phyloP scores from a whole-genome alignment of 1,284 basidiomycete genomes.

The Coniferiporia sulphurascens region DNA sequence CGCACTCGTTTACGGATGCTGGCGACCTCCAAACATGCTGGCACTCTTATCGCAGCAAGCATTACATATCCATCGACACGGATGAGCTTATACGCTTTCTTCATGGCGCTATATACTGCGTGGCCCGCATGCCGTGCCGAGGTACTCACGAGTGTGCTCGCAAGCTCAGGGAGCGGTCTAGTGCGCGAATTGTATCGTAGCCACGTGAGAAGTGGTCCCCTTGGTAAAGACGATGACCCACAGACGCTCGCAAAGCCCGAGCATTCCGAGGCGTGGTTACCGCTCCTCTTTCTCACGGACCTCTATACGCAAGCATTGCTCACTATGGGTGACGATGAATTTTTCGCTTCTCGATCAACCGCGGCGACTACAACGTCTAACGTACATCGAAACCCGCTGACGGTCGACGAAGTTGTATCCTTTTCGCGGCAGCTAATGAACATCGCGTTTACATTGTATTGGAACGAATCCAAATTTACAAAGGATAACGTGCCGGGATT shows the following conservation, averaged over 20 bases:
- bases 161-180: constrained; percentile 52
- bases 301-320: constrained; percentile 83
- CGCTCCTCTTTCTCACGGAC: constrained; percentile 78
- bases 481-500: constrained; percentile 41
- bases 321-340: constrained; percentile 96
- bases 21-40: constrained; percentile 25
- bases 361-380: constrained; percentile 21
- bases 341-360: constrained; percentile 54
- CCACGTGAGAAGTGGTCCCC: constrained; percentile 55
- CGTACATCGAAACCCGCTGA: constrained; percentile 64
- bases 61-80: constrained; percentile 33
- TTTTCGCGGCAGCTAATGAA: constrained; percentile 72
- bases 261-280: constrained; percentile 48
- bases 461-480: constrained; percentile 52
- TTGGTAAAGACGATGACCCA: constrained; percentile 47
- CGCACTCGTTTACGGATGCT: constrained; percentile 25
- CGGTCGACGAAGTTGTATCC: constrained; percentile 74
- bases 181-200: constrained; percentile 72
- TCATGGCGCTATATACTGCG: constrained; percentile 48
- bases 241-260: constrained; percentile 35
- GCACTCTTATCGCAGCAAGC: constrained; percentile 20
- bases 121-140: constrained; percentile 58
- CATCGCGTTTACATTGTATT: constrained; percentile 78
- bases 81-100: constrained; percentile 44
- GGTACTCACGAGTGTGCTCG: constrained; percentile 44